These are phyloP conservation scores for Starmerella cellae DNA, from an alignment of 805 yeast genomes.

Conservation along the genomic window DNA sequence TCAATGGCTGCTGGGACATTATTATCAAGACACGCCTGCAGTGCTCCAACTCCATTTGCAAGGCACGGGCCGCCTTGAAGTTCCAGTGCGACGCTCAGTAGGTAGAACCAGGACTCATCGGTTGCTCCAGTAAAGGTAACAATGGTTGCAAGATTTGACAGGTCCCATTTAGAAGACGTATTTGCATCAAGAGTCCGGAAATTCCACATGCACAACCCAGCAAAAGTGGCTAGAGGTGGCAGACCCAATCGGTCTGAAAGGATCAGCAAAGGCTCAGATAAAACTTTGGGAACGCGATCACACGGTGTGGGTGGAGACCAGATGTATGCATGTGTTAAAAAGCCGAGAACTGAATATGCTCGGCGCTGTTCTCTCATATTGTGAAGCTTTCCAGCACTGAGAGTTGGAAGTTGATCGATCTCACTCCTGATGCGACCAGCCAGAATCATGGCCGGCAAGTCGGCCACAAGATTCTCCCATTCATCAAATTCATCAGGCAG, in stretches of 20 bases:
- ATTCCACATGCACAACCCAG: constrained; percentile 82
- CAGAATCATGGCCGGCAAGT: constrained; percentile 60
- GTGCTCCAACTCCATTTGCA: constrained; percentile 52
- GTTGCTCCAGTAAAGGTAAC: constrained; percentile 79
- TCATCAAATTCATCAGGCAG: constrained; percentile 55
- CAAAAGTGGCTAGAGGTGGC: constrained; percentile 81
- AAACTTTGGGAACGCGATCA: constrained; percentile 49
- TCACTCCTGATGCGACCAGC: constrained; percentile 46
- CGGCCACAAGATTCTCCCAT: constrained; percentile 62
- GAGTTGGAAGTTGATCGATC: constrained; percentile 53
- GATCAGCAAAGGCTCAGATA: constrained; percentile 57
- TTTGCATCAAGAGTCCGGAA: constrained; percentile 40
- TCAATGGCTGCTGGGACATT: constrained; percentile 33
- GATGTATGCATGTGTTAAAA: constrained; percentile 75
- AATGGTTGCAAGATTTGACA: constrained; percentile 62
- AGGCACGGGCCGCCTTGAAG: constrained; percentile 63
- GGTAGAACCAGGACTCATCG: constrained; percentile 89
- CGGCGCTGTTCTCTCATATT: constrained; percentile 47
- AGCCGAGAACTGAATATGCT: constrained; percentile 68
- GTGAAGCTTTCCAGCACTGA: constrained; percentile 37
- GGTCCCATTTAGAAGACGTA: constrained; percentile 32
- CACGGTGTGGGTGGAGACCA: constrained; percentile 57
- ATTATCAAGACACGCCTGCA: constrained; percentile 40
- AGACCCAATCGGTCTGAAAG: constrained; percentile 49
- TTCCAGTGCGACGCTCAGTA: constrained; percentile 79